Evolutionary conservation across 2,329 filamentous ascomycete species (phyloP), one percentile per base, ranked within the genome.

Genomic region (Aspergillus novoparasiticus): DNA sequence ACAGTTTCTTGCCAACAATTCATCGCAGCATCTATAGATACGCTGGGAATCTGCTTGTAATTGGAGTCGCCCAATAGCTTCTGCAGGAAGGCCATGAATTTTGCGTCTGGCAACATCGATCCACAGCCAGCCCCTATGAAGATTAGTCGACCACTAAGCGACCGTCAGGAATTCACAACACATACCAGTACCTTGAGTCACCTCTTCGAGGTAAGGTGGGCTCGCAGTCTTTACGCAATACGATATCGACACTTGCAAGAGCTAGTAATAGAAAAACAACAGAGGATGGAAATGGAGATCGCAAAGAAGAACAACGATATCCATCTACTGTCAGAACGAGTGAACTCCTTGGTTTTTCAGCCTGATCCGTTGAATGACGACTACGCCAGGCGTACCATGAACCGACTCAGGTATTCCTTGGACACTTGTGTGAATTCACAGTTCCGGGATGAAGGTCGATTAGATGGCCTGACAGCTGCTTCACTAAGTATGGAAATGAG

Each of bases 1-100:
- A 77, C 67, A 23, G 60, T 56, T 5, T 68, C 68, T 54, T 73
- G 72, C 68, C 79, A 79, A 19, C 72, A 63, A 0, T 62, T 57
- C 14, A 74, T 60, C 0, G 75, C 73, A 64, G 71, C 66, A 46
- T 76, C 59, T 55, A 71, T 58, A 56, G 54, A 60, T 3, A 58
- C 63, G 11, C 68, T 64, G 1, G 68, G 46, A n/a, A n/a, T n/a
- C n/a, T n/a, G n/a, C n/a, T n/a, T n/a, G n/a, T n/a, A n/a, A n/a
- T n/a, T n/a, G n/a, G n/a, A n/a, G n/a, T n/a, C n/a, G n/a, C n/a
- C n/a, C n/a, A n/a, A n/a, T n/a, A n/a, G n/a, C n/a, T n/a, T n/a
- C n/a, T n/a, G n/a, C n/a, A n/a, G n/a, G n/a, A n/a, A n/a, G n/a
- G n/a, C n/a, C n/a, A n/a, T n/a, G n/a, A n/a, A n/a, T n/a, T n/a